Percentiles rank a stretch among this genome's conserved stretches.
Conservation (phyloP, 2,329 filamentous ascomycete genomes). For the Aspergillus sp. region DNA sequence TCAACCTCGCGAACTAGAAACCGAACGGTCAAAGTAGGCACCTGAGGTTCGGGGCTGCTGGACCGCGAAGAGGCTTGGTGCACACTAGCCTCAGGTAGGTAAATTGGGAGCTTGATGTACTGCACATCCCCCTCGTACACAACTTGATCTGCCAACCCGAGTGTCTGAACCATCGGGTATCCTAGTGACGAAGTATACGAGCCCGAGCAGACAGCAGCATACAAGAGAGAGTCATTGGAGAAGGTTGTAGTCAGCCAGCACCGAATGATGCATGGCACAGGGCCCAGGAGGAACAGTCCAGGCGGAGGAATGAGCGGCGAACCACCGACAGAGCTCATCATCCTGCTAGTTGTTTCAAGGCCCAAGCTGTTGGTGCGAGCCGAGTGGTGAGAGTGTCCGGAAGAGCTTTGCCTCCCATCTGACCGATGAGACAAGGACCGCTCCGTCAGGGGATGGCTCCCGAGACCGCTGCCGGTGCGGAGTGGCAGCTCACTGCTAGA, state of each 20-base stretch:
- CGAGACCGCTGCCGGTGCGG: constrained; percentile 76
- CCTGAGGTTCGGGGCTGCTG: constrained; percentile 70
- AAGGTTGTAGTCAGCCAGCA: constrained; percentile 94
- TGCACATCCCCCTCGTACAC: constrained; percentile 66
- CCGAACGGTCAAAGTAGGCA: constrained; percentile 76
- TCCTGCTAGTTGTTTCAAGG: constrained; percentile 68
- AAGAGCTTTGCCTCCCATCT: constrained; percentile 89
- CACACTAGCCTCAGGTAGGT: constrained; percentile 86
- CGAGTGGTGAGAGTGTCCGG: constrained; percentile 77
- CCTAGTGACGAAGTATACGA: constrained; percentile 87
- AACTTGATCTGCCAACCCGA: constrained; percentile 69
- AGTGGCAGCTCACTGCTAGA: constrained; percentile 81
- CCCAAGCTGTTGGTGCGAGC: constrained; percentile 85
- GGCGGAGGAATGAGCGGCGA: constrained; percentile 78
- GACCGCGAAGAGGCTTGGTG: constrained; percentile 70
- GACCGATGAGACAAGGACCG: constrained; percentile 92
- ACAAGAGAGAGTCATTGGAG: constrained; percentile 83
- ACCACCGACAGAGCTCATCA: constrained; percentile 64
- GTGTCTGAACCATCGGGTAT: constrained; percentile 69
- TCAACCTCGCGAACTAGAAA: constrained; percentile 69
- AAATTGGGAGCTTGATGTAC: constrained; percentile 76
- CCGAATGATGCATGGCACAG: constrained; percentile 89
- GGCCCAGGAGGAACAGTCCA: constrained; percentile 80
- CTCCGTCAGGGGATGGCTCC: constrained; percentile 80
- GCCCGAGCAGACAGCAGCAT: constrained; percentile 88